Evolutionary conservation across 805 yeast genomes (phyloP), one percentile per base, ranked within the genome.

Genomic region (Kodamaea hsintzibuensis): DNA sequence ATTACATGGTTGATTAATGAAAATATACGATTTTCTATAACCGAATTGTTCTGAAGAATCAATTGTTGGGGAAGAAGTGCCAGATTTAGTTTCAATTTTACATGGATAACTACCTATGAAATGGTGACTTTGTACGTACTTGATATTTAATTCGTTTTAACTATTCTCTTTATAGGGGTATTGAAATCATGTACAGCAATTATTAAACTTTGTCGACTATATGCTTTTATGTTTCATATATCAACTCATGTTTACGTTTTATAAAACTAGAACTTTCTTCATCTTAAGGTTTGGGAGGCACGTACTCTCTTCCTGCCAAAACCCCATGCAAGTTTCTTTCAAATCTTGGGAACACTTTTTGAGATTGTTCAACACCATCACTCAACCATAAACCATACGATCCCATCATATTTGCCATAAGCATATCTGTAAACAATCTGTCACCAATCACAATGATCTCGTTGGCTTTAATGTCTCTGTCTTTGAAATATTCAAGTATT

Each of bases 381-480:
- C 80, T 74, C 1, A 95, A 65, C 97, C 98, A 95, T 2, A 91
- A 78, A 0, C 93, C 89, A 69, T 83, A 82, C 0, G 95, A 77
- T 0, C 96, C 96, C 96, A 93, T 91, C 77, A 85, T 77, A 62
- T 95, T 93, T 16, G 98, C 97, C 96, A 95, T 89, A 50, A 92
- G 71, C 52, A 95, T 81, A 68, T 95, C 99, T 0, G 99, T 95
- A 70, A 91, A 84, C 22, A 95, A 76, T 39, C 99, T 73, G 62
- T 95, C 99, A 0, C 99, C 99, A 9, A 95, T 82, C 5, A 95
- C 85, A 0, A 90, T 93, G 13, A 95, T 84, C 58, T 91, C 88
- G 13, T 77, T 65, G 0, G 92, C 83, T 3, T 46, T 67, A 70
- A 57, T 82, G 62, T 46, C 82, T n/a, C 81, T 75, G 3, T 71